These are phyloP conservation scores for Chaetomium fimeti DNA, from an alignment of 495 filamentous ascomycete genomes.

Conservation along the genomic window DNA sequence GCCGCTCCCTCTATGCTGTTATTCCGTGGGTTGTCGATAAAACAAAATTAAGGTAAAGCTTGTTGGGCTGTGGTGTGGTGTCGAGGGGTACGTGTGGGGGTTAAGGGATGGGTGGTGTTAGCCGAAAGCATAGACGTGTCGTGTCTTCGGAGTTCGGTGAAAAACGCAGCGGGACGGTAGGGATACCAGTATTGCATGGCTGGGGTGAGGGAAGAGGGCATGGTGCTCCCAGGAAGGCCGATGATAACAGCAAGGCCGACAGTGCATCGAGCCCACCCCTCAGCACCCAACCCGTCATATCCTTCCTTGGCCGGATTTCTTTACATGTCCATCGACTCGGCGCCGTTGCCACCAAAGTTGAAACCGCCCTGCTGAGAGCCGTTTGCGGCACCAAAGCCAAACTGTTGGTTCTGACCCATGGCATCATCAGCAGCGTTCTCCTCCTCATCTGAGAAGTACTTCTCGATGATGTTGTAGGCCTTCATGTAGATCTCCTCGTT, in stretches of 20 bases:
- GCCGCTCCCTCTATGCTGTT: slow-evolving; percentile 32
- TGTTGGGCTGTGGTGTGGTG: slow-evolving; percentile 29
- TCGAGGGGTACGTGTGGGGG: slow-evolving; percentile 22
- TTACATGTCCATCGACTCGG: slow-evolving; percentile 99
- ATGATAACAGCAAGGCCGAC: background rate
- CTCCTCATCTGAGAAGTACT: slow-evolving; percentile 99
- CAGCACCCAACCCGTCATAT: background rate
- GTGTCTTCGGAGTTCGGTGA: slow-evolving; percentile 18
- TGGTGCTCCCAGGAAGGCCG: background rate
- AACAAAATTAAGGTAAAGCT: slow-evolving; percentile 45
- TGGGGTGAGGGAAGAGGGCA: background rate
- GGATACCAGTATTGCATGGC: slow-evolving; percentile 4
- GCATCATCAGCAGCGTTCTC: slow-evolving; percentile 73
- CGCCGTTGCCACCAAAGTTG: slow-evolving; percentile 84
- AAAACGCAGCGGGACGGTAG: slow-evolving; percentile 9
- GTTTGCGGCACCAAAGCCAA: slow-evolving; percentile 80
- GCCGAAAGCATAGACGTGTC: slow-evolving; percentile 30
- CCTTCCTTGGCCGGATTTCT: background rate
- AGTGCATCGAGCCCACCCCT: background rate
- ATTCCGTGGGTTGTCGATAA: slow-evolving; percentile 33
- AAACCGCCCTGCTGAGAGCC: slow-evolving; percentile 62
- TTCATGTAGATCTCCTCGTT: slow-evolving; percentile 99
- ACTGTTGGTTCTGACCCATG: slow-evolving; percentile 58
- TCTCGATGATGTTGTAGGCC: slow-evolving; percentile 99
- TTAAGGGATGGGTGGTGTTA: slow-evolving; percentile 18